These are phyloP conservation scores for Trametes cinnabarina DNA, from an alignment of 768 basidiomycete genomes.

Conservation along the genomic window DNA sequence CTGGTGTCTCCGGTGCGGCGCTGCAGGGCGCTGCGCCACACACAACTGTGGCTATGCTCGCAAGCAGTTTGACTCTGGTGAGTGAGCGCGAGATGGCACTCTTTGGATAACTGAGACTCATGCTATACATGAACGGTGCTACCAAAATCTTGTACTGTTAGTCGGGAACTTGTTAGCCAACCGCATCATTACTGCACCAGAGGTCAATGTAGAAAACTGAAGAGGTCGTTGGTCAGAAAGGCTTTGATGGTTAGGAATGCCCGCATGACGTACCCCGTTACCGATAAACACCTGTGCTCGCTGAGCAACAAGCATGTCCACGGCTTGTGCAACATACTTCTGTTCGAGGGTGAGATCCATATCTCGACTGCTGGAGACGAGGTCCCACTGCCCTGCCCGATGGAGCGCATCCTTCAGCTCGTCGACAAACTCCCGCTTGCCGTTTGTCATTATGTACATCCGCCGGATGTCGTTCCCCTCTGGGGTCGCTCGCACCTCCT, in stretches of 20 bases:
- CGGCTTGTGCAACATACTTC: slow-evolving; percentile 39
- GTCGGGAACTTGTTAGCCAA: slow-evolving; percentile 33
- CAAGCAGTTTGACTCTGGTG: not conserved
- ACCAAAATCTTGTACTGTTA: slow-evolving; percentile 43
- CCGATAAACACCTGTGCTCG: slow-evolving; percentile 49
- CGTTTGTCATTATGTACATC: slow-evolving; percentile 41
- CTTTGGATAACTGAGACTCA: no score
- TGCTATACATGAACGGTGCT: no score
- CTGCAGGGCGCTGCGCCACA: not conserved
- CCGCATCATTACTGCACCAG: slow-evolving; percentile 46
- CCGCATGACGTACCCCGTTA: slow-evolving; percentile 43
- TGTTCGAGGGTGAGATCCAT: slow-evolving; percentile 42
- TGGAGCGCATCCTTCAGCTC: slow-evolving; percentile 36
- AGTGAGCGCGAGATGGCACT: no score
- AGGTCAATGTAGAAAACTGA: slow-evolving; percentile 47
- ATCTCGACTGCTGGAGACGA: slow-evolving; percentile 36
- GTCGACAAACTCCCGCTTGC: slow-evolving; percentile 36
- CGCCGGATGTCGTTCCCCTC: slow-evolving; percentile 10
- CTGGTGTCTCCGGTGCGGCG: no score
- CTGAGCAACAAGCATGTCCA: slow-evolving; percentile 49
- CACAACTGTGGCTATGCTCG: not conserved
- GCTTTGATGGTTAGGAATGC: not conserved
- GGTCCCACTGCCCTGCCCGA: slow-evolving; percentile 33
- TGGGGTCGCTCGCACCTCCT: slow-evolving; percentile 28
- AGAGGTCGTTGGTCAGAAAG: not conserved